These are phyloP conservation scores for Gremmenia infestans DNA, from an alignment of 2,329 filamentous ascomycete genomes.

Conservation along the genomic window DNA sequence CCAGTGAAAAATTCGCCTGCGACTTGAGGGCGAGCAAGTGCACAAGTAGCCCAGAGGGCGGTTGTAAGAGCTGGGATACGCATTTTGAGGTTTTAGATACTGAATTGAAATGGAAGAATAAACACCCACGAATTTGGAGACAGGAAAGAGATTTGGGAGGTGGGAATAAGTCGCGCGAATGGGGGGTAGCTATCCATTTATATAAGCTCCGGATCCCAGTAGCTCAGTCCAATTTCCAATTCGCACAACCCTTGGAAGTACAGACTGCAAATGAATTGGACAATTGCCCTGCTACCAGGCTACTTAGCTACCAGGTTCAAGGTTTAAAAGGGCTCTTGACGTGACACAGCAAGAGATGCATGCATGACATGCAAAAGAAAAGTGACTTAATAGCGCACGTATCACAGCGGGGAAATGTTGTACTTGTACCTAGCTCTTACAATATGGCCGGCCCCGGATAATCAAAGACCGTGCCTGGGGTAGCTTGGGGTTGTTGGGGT, in stretches of 20 bases:
- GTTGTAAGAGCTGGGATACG: constrained; percentile 10
- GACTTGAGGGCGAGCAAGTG: constrained; percentile 17
- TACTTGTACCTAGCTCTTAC: background rate
- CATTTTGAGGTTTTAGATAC: constrained; percentile 13
- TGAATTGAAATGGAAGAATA: constrained; percentile 1
- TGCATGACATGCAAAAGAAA: background rate
- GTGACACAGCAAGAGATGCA: background rate
- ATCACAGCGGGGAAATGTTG: background rate
- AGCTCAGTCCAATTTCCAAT: background rate
- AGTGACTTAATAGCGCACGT: background rate
- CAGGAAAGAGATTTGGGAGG: constrained; percentile 1
- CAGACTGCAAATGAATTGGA: background rate
- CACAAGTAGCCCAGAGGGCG: constrained; percentile 8
- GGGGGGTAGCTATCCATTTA: constrained; percentile 19
- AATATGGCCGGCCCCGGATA: background rate
- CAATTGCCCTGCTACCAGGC: background rate
- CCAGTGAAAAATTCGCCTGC: constrained; percentile 20
- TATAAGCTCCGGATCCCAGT: background rate
- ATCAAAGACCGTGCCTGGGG: background rate
- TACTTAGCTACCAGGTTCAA: background rate
- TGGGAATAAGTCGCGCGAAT: background rate
- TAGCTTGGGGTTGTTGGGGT: background rate
- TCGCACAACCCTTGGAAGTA: background rate
- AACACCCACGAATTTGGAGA: background rate
- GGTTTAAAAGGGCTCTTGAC: background rate